Base-by-base conservation (phyloP, 768 basidiomycete genomes). In the Lactarius sp. region DNA sequence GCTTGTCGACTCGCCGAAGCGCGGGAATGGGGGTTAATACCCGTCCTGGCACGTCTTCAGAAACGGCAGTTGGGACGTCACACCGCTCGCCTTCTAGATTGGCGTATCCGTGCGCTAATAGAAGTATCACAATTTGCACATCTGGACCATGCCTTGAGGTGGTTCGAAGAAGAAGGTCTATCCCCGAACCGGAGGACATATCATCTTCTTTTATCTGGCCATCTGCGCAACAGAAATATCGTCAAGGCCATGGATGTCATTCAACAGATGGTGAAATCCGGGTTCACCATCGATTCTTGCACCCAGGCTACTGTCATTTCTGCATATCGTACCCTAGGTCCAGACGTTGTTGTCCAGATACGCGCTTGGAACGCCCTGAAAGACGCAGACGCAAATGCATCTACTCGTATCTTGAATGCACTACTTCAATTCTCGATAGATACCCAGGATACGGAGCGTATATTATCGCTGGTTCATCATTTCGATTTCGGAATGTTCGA, bases 191-290 rank as follows among this genome's bases (percentile, higher is more conserved):
- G 82, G 46, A 78, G 83, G 67, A 90, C 90, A 4, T 92, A 81
- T 71, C 87, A 90, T 68, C 77, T 87, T 16, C 77, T 91, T 44
- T 74, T 92, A 13, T 79, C 83, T 12, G 87, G 84, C 36, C 81
- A 86, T 71, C 76, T 92, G 60, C 85, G 82, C 69, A 91, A 92
- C 71, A 77, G 80, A 72, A 80, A 90, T 71, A 72, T 92, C 51
- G 68, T 72, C 60, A 78, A 78, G 46, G 87, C 87, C 53, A 82
- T 80, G 72, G 71, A 73, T 34, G 78, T 73, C 66, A 73, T 92
- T n/a, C 74, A 73, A 12, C 64, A 66, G 22, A 92, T 93, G 90
- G 73, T 77, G 66, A 69, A 76, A 31, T 78, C 82, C 7, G 85
- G 85, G 1, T 77, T 82, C 68, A 77, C 78, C 13, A 72, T 81